These are phyloP conservation scores for Pontederia paniculata DNA, from an alignment of 176 grass and related monocot genomes.

Conservation along the genomic window DNA sequence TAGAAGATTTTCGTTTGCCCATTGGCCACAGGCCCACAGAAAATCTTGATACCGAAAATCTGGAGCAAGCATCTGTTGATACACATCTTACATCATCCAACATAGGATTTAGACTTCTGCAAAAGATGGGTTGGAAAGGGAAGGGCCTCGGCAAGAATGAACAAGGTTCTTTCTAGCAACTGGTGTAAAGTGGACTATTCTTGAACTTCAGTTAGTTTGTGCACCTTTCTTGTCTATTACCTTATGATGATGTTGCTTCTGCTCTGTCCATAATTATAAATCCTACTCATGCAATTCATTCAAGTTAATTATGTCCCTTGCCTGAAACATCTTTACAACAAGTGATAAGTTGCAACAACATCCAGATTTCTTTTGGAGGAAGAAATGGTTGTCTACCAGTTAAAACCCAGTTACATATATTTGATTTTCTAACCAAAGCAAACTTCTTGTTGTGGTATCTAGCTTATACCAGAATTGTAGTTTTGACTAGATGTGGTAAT, in stretches of 20 bases:
- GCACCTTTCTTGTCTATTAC: background rate
- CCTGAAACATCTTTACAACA: too few relatives aligned
- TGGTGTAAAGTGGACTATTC: background rate
- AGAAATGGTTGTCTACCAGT: too few relatives aligned
- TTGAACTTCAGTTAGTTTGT: background rate
- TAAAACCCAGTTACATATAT: too few relatives aligned
- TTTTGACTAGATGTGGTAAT: too few relatives aligned
- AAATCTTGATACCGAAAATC: conserved; percentile 78
- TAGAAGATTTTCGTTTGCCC: conserved; percentile 61
- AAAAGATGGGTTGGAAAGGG: conserved; percentile 99
- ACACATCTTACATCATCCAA: conserved; percentile 62
- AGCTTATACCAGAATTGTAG: too few relatives aligned
- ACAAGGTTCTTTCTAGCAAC: conserved; percentile 36
- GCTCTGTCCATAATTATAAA: too few relatives aligned
- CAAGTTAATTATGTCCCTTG: too few relatives aligned
- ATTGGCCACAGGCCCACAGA: conserved; percentile 63
- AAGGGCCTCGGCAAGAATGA: conserved; percentile 95
- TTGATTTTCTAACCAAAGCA: too few relatives aligned
- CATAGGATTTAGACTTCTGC: conserved; percentile 72
- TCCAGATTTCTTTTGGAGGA: too few relatives aligned
- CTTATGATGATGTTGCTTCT: background rate
- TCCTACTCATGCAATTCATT: too few relatives aligned
- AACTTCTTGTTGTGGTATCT: too few relatives aligned
- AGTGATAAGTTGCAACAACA: too few relatives aligned
- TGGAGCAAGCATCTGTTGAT: conserved; percentile 90